phyloP scores from a whole-genome alignment of 768 basidiomycete genomes.

The Leccinum sublutescens region DNA sequence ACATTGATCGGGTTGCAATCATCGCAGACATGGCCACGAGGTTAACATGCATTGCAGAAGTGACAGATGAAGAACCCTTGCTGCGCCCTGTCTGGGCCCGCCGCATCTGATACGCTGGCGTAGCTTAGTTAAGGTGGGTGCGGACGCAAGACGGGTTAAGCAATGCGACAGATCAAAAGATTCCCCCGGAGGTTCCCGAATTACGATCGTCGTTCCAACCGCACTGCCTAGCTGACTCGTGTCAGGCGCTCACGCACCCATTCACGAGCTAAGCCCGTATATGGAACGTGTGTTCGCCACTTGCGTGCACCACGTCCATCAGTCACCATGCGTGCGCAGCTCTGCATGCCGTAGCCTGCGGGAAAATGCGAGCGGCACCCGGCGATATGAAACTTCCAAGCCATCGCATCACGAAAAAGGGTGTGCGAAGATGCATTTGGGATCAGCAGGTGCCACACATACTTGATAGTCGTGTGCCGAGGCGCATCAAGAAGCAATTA shows the following conservation, averaged over 20 bases:
- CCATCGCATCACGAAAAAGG: constrained; percentile 13
- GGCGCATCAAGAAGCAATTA: constrained; percentile 17
- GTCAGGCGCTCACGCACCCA: constrained; percentile 15
- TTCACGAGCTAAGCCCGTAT: constrained; percentile 14
- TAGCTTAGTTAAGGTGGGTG: constrained; percentile 14
- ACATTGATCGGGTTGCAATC: constrained; percentile 11
- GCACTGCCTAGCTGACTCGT: constrained; percentile 20
- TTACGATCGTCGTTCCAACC: constrained; percentile 16
- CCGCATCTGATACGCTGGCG: constrained; percentile 7
- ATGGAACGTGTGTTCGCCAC: constrained; percentile 23
- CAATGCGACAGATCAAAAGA: constrained; percentile 18
- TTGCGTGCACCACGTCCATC: constrained; percentile 26
- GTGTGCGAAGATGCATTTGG: constrained; percentile 3
- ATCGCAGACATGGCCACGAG: constrained; percentile 18
- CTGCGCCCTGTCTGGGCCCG: constrained; percentile 10
- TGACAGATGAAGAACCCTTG: constrained; percentile 16
- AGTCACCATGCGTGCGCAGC: constrained; percentile 28
- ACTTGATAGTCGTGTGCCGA: constrained; percentile 3
- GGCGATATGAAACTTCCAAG: constrained; percentile 17
- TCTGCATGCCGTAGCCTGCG: constrained; percentile 26
- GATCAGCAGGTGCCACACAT: constrained; percentile 6
- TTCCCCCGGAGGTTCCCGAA: constrained; percentile 23
- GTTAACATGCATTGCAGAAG: constrained; percentile 14
- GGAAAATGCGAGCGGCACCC: constrained; percentile 22
- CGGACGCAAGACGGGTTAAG: constrained; percentile 21